A percentile compares a stretch with the other conserved stretches of the same genome.
These are phyloP conservation scores for Talaromyces wortmannii DNA, from an alignment of 495 filamentous ascomycete genomes.

Conservation along the genomic window DNA sequence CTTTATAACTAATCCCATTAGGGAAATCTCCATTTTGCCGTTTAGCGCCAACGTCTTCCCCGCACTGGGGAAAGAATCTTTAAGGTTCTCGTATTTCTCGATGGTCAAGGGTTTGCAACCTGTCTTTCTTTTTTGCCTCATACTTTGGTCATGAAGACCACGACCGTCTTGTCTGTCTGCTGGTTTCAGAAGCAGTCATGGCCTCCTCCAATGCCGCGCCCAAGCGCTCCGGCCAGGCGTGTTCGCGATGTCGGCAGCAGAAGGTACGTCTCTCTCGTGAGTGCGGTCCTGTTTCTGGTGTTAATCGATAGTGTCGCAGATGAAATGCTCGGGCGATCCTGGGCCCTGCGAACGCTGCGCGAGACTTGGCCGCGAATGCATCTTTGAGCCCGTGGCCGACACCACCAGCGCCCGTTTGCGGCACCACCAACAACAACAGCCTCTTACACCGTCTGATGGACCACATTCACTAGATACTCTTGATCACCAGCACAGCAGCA, in stretches of 20 bases:
- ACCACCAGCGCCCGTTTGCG: not conserved
- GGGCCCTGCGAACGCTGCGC: slow-evolving; percentile 3
- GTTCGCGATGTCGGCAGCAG: slow-evolving; percentile 3
- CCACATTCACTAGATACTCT: not conserved
- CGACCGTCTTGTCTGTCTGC: too few species aligned
- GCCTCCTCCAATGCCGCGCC: slow-evolving; percentile 3
- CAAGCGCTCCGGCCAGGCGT: slow-evolving; percentile 3
- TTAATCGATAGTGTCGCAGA: slow-evolving; percentile 1
- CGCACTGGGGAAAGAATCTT: too few species aligned
- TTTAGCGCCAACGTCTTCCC: too few species aligned
- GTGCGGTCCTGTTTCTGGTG: not conserved
- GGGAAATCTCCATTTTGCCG: too few species aligned
- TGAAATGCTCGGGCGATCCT: slow-evolving; percentile 7
- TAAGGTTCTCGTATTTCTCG: too few species aligned
- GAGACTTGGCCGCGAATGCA: slow-evolving; percentile 3
- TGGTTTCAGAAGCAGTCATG: too few species aligned
- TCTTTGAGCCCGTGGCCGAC: slow-evolving; percentile 1
- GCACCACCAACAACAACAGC: not conserved
- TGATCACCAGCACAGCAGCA: not conserved
- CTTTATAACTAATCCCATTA: too few species aligned
- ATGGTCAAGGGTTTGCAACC: too few species aligned
- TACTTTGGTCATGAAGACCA: too few species aligned
- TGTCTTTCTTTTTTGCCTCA: too few species aligned
- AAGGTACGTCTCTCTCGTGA: slow-evolving; percentile 1
- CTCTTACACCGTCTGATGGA: slow-evolving; percentile 1